Percentiles rank a stretch among this genome's conserved stretches.
phyloP scores from a whole-genome alignment of 73 alveolate genomes.

The Diophrys sp. region DNA sequence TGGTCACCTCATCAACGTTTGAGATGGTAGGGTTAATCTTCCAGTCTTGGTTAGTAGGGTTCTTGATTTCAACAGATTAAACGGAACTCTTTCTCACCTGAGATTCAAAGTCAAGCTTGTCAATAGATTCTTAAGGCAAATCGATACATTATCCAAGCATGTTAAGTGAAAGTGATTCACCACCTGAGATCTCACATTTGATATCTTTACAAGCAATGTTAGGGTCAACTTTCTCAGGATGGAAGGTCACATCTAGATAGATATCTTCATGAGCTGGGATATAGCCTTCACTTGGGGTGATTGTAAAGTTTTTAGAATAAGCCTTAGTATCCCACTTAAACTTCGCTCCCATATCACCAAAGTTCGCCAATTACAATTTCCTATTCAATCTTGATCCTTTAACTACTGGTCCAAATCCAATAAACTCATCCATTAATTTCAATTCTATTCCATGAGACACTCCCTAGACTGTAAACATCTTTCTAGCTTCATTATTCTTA shows the following conservation, averaged over 20 bases:
- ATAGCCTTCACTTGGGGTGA: conserved; percentile 92
- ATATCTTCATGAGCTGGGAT: conserved; percentile 96
- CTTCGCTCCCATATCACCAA: conserved; percentile 97
- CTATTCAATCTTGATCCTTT: conserved; percentile 87
- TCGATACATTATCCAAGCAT: conserved; percentile 91
- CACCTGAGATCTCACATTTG: conserved; percentile 93
- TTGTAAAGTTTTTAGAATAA: conserved; percentile 91
- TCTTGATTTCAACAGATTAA: conserved; percentile 87
- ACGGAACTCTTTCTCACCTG: conserved; percentile 90
- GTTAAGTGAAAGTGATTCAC: conserved; percentile 87
- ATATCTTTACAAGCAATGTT: conserved; percentile 90
- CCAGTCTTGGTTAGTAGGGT: conserved; percentile 95
- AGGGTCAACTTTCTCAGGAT: conserved; percentile 91
- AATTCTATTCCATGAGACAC: conserved; percentile 98
- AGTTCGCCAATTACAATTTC: conserved; percentile 83
- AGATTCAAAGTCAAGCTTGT: conserved; percentile 91
- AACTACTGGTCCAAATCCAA: conserved; percentile 97
- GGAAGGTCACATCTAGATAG: conserved; percentile 94
- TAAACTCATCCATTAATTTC: conserved; percentile 95
- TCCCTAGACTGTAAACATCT: conserved; percentile 89
- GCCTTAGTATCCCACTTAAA: conserved; percentile 93
- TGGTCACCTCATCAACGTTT: conserved; percentile 83
- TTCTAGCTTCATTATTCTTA: conserved; percentile 91
- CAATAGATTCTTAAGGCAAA: conserved; percentile 81
- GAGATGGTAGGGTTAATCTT: conserved; percentile 92